Conservation (phyloP, 352 stramenopile genomes). For the Phytopythium aichiense region DNA sequence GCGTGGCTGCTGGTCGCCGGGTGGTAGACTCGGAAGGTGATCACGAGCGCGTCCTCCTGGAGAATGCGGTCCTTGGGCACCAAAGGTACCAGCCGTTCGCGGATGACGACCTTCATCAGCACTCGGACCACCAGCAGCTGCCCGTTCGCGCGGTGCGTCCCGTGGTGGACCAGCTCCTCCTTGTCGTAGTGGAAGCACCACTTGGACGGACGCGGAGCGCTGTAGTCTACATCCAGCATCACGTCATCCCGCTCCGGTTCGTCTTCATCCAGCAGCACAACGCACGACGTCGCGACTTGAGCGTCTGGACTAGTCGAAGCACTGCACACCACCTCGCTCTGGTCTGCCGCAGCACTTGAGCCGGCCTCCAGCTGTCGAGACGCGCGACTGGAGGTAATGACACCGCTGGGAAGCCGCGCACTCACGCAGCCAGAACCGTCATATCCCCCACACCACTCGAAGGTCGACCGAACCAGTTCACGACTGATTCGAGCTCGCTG, state of each 20-base stretch:
- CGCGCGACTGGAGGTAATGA: constrained; percentile 5
- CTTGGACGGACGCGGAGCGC: neutral
- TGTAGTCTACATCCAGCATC: constrained; percentile 3
- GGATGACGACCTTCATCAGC: constrained; percentile 44
- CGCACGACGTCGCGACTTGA: constrained; percentile 28
- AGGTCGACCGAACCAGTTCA: constrained; percentile 20
- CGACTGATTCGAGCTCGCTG: constrained; percentile 19
- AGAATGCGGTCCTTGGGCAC: constrained; percentile 42
- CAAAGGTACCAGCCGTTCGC: constrained; percentile 19
- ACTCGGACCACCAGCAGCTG: constrained; percentile 52
- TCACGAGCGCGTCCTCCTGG: constrained; percentile 48
- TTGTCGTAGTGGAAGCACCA: constrained; percentile 44
- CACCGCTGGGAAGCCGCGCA: constrained; percentile 21
- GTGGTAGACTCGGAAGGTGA: constrained; percentile 61
- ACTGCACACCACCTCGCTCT: neutral
- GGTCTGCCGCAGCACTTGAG: neutral
- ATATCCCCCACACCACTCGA: constrained; percentile 23
- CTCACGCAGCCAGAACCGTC: constrained; percentile 17
- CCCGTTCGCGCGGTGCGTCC: constrained; percentile 53
- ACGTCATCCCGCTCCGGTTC: constrained; percentile 18
- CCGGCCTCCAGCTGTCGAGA: neutral
- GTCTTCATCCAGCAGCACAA: constrained; percentile 39
- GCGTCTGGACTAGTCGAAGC: neutral
- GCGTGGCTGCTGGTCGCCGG: constrained; percentile 31
- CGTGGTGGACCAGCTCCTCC: constrained; percentile 54